Conservation (phyloP, 2,329 filamentous ascomycete genomes). For the Ilyonectria destructans region DNA sequence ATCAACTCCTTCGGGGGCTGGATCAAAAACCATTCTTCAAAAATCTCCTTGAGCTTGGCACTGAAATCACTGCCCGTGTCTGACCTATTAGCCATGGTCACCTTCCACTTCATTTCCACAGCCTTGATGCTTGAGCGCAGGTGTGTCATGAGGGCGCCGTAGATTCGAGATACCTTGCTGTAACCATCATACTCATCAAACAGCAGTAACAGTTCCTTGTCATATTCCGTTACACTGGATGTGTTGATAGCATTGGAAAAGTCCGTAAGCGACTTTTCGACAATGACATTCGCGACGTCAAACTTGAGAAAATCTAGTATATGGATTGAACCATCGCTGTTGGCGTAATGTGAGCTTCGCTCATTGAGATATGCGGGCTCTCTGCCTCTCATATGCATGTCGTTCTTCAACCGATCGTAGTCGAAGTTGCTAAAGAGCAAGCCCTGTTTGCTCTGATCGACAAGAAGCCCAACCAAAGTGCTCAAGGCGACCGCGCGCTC, state of each 20-base stretch:
- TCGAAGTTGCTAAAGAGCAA: constrained; percentile 61
- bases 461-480: constrained; percentile 67
- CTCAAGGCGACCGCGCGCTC: constrained; percentile 65
- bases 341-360: constrained; percentile 43
- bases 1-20: constrained; percentile 50
- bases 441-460: constrained; percentile 73
- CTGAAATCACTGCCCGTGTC: constrained; percentile 49
- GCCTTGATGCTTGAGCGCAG: constrained; percentile 55
- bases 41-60: constrained; percentile 53
- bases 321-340: constrained; percentile 56
- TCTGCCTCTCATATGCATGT: constrained; percentile 45
- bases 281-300: constrained; percentile 61
- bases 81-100: constrained; percentile 39
- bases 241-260: constrained; percentile 50
- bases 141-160: constrained; percentile 51
- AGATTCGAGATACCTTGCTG: constrained; percentile 46
- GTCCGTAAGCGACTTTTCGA: constrained; percentile 56
- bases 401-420: constrained; percentile 28
- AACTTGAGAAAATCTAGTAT: constrained; percentile 78
- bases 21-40: constrained; percentile 63
- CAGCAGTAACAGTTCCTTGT: constrained; percentile 56
- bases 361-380: constrained; percentile 64
- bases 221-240: constrained; percentile 51
- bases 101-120: constrained; percentile 56
- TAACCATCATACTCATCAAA: constrained; percentile 55